Percentiles rank a stretch among this genome's conserved stretches.
phyloP scores from a whole-genome alignment of 2,329 filamentous ascomycete genomes.

The Blastomyces silverae region DNA sequence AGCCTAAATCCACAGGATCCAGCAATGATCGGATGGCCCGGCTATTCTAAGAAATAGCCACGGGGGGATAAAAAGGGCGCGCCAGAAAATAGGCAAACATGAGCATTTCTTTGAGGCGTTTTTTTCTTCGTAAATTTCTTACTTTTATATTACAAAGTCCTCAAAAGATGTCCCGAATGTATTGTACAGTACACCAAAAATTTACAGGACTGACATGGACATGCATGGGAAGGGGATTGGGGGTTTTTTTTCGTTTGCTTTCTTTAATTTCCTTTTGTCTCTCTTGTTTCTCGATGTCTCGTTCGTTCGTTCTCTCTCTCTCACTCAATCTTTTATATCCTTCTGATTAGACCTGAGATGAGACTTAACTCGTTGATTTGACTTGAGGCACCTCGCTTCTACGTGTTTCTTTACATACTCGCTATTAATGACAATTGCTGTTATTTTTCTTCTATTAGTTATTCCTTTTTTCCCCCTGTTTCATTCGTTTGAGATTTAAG shows the following conservation, averaged over 20 bases:
- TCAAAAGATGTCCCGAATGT: constrained; percentile 6
- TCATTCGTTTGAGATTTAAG: neutral
- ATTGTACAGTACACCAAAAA: neutral
- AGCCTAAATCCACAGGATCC: constrained; percentile 11
- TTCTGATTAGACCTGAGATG: neutral
- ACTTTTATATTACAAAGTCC: constrained; percentile 1
- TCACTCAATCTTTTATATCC: neutral
- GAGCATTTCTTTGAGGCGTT: constrained; percentile 6
- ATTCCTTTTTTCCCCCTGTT: constrained; percentile 20
- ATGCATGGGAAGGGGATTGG: neutral
- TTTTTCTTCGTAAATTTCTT: neutral
- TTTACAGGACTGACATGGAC: neutral
- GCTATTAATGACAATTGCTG: constrained; percentile 1
- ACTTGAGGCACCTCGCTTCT: neutral
- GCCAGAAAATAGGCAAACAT: neutral
- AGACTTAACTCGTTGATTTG: neutral
- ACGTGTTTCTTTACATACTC: neutral
- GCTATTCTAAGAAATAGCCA: constrained; percentile 22
- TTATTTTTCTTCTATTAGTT: constrained; percentile 13
- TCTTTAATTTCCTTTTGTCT: neutral
- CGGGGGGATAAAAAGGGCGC: constrained; percentile 17
- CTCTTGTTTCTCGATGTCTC: neutral
- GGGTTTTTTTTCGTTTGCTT: neutral
- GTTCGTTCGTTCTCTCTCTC: neutral
- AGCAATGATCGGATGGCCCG: neutral